Percentiles rank a stretch among this genome's conserved stretches.
Conservation (phyloP, 2,329 filamentous ascomycete species). For the Epicoccum sorghinum region DNA sequence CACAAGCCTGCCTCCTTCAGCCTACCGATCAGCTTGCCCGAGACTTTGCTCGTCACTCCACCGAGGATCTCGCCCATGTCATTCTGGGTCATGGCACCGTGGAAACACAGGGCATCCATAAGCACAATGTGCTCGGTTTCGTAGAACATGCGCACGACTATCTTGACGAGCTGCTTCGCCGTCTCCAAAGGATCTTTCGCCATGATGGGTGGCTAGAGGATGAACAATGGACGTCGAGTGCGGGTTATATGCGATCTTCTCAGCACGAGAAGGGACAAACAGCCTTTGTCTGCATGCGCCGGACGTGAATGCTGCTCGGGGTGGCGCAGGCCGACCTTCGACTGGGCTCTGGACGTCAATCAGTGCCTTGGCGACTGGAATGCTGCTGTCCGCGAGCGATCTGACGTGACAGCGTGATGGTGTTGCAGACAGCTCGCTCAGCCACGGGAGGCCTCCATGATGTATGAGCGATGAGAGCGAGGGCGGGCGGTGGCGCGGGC, state of each 20-base stretch:
- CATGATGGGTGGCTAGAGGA: conserved; percentile 19
- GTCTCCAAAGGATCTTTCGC: conserved; percentile 63
- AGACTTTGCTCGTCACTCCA: conserved; percentile 69
- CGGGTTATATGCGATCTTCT: conserved; percentile 5
- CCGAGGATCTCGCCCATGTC: conserved; percentile 83
- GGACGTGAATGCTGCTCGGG: conserved; percentile 3
- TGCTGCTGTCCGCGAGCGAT: conserved; percentile 20
- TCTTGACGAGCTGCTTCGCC: conserved; percentile 81
- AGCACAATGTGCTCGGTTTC: conserved; percentile 82
- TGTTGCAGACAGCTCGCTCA: conserved; percentile 12
- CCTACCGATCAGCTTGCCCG: conserved; percentile 83
- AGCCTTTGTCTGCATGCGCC: conserved; percentile 17
- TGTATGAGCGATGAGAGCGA: conserved; percentile 12
- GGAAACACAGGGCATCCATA: conserved; percentile 77
- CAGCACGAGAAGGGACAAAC: conserved; percentile 5
- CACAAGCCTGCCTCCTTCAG: conserved; percentile 87
- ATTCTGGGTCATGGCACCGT: conserved; percentile 81
- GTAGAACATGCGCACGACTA: conserved; percentile 85
- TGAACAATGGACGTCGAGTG: background rate
- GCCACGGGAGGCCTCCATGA: conserved; percentile 14
- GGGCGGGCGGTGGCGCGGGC: conserved; percentile 27
- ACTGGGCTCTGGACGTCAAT: background rate
- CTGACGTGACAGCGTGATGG: conserved; percentile 22
- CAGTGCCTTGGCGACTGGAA: conserved; percentile 8
- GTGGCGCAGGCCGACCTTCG: conserved; percentile 6